Evolutionary conservation across 2,329 filamentous ascomycete genomes (phyloP).

Genomic region (Epichloe uncinata): DNA sequence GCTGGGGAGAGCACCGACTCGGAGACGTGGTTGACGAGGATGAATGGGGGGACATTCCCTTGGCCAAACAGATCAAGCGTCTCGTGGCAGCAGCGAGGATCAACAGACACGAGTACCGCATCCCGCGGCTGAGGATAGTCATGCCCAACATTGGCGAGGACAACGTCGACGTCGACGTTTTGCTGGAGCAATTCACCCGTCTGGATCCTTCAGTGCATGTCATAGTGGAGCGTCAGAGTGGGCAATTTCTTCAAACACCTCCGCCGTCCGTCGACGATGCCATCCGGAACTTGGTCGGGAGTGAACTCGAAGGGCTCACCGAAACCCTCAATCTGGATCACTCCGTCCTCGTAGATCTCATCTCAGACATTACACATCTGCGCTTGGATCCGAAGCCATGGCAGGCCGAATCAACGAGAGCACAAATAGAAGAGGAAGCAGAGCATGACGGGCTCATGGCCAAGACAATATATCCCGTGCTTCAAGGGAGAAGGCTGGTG

Average conservation of each 20-base stretch:
- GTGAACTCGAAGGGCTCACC: constrained; percentile 21
- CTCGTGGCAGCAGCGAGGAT: constrained; percentile 22
- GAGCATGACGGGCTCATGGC: constrained; percentile 19
- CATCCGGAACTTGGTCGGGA: constrained; percentile 17
- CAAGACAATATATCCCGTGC: constrained; percentile 21
- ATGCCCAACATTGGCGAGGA: constrained; percentile 20
- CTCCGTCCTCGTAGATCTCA: constrained; percentile 26
- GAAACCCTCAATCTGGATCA: constrained; percentile 27
- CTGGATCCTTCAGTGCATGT: constrained; percentile 20
- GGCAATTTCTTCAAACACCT: constrained; percentile 13
- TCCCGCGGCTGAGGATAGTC: constrained; percentile 23
- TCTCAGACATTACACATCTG: constrained; percentile 26
- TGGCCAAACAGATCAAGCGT: constrained; percentile 20
- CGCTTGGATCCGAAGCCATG: constrained; percentile 20
- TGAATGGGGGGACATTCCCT: constrained; percentile 21
- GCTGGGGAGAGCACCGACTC: constrained; percentile 23
- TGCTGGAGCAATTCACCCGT: constrained; percentile 18
- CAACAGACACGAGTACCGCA: constrained; percentile 23
- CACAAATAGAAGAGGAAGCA: constrained; percentile 24
- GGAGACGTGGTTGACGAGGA: constrained; percentile 18
- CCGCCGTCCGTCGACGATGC: constrained; percentile 15
- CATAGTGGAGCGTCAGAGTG: constrained; percentile 17
- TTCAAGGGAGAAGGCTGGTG: constrained; percentile 19
- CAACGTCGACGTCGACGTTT: constrained; percentile 17
- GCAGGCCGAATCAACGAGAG: constrained; percentile 19